Conservation (phyloP, 169 alveolate genomes). For the Plasmodium gaboni region DNA sequence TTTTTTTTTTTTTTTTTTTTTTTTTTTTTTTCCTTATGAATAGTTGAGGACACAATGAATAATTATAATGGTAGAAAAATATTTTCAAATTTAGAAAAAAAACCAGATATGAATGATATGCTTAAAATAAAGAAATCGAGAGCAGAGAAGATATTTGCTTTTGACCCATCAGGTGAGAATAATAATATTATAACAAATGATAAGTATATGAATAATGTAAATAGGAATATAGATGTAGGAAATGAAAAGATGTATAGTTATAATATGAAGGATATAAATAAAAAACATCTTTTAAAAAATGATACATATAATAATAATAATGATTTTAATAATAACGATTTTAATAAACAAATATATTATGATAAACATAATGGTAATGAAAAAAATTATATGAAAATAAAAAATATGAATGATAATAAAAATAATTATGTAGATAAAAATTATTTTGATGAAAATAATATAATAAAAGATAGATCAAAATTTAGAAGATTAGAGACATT, state of each 20-base stretch:
- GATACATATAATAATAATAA: conserved; percentile 25
- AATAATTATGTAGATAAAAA: conserved; percentile 33
- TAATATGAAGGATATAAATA: conserved; percentile 25
- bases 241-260: conserved; percentile 38
- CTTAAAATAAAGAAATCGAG: conserved; percentile 42
- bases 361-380: conserved; percentile 57
- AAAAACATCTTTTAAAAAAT: conserved; percentile 30
- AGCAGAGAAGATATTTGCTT: conserved; percentile 10
- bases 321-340: conserved; percentile 16
- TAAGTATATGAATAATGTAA: conserved; percentile 12
- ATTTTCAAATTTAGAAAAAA: conserved; percentile 15
- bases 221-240: conserved; percentile 29
- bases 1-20: neutral
- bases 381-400: conserved; percentile 30
- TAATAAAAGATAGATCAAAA: conserved; percentile 42
- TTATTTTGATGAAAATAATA: conserved; percentile 18
- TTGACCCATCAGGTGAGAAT: conserved; percentile 2
- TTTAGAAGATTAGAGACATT: conserved; percentile 32
- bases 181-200: neutral
- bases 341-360: conserved; percentile 53
- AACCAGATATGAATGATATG: conserved; percentile 16
- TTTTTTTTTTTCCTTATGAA: neutral
- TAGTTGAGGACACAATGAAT: conserved; percentile 32
- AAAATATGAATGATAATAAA: conserved; percentile 9
- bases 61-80: conserved; percentile 15